phyloP scores from a whole-genome alignment of 306 rosid species.

The Gleditsia sinensis region DNA sequence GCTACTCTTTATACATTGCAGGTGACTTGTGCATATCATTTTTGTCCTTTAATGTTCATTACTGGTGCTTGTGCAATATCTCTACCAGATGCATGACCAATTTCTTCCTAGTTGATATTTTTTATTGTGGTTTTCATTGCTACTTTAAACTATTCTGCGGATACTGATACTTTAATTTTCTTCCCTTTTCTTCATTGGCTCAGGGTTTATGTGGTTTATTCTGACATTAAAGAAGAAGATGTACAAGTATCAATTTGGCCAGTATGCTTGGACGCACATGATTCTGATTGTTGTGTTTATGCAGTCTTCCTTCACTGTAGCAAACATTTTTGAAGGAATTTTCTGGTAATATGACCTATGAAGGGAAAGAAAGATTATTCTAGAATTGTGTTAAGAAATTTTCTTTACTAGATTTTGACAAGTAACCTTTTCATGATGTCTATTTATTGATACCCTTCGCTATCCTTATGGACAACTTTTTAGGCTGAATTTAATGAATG shows the following conservation, averaged over 20 bases:
- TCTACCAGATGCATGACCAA: slow-evolving; percentile 24
- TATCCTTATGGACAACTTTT: not conserved
- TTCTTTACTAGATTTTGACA: slow-evolving; percentile 13
- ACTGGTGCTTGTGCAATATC: slow-evolving; percentile 27
- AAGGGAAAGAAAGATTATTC: slow-evolving; percentile 25
- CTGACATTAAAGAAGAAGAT: slow-evolving; percentile 92
- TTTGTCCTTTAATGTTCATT: slow-evolving; percentile 25
- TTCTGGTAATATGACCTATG: slow-evolving; percentile 61
- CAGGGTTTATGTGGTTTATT: slow-evolving; percentile 99
- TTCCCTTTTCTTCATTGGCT: slow-evolving; percentile 40
- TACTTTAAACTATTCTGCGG: slow-evolving; percentile 14
- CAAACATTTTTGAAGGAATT: slow-evolving; percentile 97
- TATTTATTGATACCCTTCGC: slow-evolving; percentile 11
- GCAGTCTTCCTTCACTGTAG: slow-evolving; percentile 94
- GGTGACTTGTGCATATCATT: slow-evolving; percentile 50
- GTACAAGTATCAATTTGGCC: slow-evolving; percentile 99
- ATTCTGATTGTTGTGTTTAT: slow-evolving; percentile 89
- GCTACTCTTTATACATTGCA: slow-evolving; percentile 83
- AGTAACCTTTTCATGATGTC: slow-evolving; percentile 13
- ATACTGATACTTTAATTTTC: slow-evolving; percentile 29
- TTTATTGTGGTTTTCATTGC: slow-evolving; percentile 8
- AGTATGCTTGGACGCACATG: slow-evolving; percentile 99
- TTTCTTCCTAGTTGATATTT: slow-evolving; percentile 3
- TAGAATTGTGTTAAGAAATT: not conserved
- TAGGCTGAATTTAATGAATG: not conserved